A percentile compares a stretch with the other conserved stretches of the same genome.
These are phyloP conservation scores for Botrytis hyacinthi DNA, from an alignment of 2,329 filamentous ascomycete genomes.

Conservation along the genomic window DNA sequence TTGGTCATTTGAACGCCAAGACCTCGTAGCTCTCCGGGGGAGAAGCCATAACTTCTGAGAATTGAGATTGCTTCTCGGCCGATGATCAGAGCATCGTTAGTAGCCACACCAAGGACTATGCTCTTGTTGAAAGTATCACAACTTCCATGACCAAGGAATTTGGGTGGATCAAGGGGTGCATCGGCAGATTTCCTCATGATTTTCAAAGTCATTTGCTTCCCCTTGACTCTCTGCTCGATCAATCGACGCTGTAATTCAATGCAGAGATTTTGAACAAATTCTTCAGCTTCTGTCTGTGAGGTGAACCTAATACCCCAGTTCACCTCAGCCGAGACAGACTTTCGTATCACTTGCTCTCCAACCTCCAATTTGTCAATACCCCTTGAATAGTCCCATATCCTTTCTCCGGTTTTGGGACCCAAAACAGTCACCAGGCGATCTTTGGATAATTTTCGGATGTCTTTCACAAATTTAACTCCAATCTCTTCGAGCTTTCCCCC, in stretches of 20 bases:
- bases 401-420: constrained; percentile 90
- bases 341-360: constrained; percentile 79
- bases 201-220: constrained; percentile 86
- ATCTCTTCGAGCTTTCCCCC: constrained; percentile 85
- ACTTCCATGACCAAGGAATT: constrained; percentile 91
- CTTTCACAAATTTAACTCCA: constrained; percentile 76
- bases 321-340: constrained; percentile 94
- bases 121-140: constrained; percentile 96
- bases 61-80: constrained; percentile 83
- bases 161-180: constrained; percentile 85
- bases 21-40: constrained; percentile 88
- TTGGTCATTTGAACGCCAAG: constrained; percentile 93
- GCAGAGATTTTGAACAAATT: constrained; percentile 82
- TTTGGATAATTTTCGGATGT: constrained; percentile 73
- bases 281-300: constrained; percentile 86
- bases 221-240: constrained; percentile 79
- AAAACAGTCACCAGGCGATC: constrained; percentile 71
- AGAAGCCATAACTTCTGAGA: constrained; percentile 76
- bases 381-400: constrained; percentile 83
- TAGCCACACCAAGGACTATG: constrained; percentile 76
- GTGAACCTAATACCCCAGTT: constrained; percentile 98
- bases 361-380: constrained; percentile 86
- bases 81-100: constrained; percentile 68
- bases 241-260: constrained; percentile 80
- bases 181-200: constrained; percentile 86